Base-by-base conservation (phyloP, 306 rosid genomes). In the Malus asiatica region DNA sequence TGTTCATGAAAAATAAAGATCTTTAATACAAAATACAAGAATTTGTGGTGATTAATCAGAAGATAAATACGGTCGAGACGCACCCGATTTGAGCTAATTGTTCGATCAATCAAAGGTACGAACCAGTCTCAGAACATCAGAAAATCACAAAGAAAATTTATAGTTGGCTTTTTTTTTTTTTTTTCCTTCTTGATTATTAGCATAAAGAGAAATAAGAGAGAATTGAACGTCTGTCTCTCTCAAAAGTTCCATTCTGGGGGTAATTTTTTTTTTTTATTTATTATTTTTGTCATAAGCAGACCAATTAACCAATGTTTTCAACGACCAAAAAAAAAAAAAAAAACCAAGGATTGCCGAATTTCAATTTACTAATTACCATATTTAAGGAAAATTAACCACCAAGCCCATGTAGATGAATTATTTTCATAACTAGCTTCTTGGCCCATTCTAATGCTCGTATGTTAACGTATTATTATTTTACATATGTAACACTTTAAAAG, bases 91-190 rank as follows among this genome's bases (percentile, higher is more conserved):
- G 66, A 77, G 76, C 62, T 74, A 78, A 48, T 77, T 66, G 79
- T 68, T 80, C 71, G 46, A 85, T 81, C 33, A 91, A 89, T 87
- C 92, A 83, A 67, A 82, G 79, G 76, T 48, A 82, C 29, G 81
- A 48, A 79, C 78, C 80, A 83, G 82, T 79, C 83, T 86, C 78
- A 79, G 85, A 91, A 77, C 88, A 86, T 84, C 77, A 79, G 77
- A 85, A 84, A 81, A 84, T 89, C 85, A 88, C 79, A 81, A 77
- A 32, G 68, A 75, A 77, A 78, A 79, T 76, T 67, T 48, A 71
- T 29, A 59, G 72, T 27, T 42, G 19, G 8, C 6, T 5, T 0
- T 15, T 48, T 55, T 25, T 25, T 25, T 25, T 25, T 5, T 33
- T 33, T 33, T 33, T 33, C 35, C 35, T 59, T 32, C 61, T 73